Percentiles rank a stretch among this genome's conserved stretches.
phyloP scores from a whole-genome alignment of 169 alveolate species.

The Plasmodium inui region DNA sequence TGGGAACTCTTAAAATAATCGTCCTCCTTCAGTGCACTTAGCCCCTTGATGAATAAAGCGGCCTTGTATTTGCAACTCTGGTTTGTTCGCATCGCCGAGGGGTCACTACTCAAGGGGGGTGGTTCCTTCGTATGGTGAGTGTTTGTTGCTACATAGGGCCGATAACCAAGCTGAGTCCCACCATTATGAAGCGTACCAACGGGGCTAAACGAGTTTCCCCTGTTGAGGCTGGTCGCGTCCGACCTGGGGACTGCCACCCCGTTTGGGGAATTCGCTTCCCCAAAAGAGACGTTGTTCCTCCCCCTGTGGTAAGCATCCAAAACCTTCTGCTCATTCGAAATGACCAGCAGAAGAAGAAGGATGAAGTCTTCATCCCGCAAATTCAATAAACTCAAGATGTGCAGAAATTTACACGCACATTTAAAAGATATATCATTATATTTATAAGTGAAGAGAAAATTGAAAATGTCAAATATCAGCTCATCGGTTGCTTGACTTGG shows the following conservation, averaged over 20 bases:
- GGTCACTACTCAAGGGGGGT: background rate
- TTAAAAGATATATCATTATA: conserved; percentile 39
- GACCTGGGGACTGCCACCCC: background rate
- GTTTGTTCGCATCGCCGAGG: background rate
- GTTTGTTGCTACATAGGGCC: background rate
- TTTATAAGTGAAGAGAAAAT: conserved; percentile 52
- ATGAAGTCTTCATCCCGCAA: conserved; percentile 43
- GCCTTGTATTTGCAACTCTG: background rate
- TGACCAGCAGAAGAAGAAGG: conserved; percentile 14
- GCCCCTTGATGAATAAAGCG: conserved; percentile 28
- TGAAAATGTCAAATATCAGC: conserved; percentile 35
- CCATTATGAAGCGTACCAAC: background rate
- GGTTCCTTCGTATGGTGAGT: background rate
- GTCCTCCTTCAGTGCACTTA: conserved; percentile 46
- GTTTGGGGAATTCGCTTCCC: background rate
- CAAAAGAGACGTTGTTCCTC: background rate
- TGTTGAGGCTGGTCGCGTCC: background rate
- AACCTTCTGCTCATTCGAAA: conserved; percentile 21
- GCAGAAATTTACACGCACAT: conserved; percentile 64
- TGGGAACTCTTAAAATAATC: conserved; percentile 51
- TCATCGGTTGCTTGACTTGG: background rate
- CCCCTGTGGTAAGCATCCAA: background rate
- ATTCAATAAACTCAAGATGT: conserved; percentile 46
- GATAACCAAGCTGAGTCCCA: background rate
- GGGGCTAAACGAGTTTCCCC: background rate